Base-by-base conservation (phyloP, 2,329 filamentous ascomycete species). In the Leptosphaerulina australis region DNA sequence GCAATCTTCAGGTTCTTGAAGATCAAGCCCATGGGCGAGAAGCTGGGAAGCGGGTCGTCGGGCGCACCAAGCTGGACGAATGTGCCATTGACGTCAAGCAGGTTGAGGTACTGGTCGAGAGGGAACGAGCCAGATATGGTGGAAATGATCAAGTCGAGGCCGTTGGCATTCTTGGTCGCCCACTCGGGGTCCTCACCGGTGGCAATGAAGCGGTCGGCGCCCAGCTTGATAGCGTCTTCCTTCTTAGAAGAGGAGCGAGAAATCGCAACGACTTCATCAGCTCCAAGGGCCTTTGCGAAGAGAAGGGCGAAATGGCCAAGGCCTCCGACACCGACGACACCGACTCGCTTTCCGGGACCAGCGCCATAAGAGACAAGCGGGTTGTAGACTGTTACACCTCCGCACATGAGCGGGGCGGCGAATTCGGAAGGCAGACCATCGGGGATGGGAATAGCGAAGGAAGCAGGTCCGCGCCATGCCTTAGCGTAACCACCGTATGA, bases 321-420 rank as follows among this genome's bases (percentile, higher is more conserved):
- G 1, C 88, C 88, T 17, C 88, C 88, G 8, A 90, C 77, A 50
- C 88, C 88, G 4, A 91, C 83, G 45, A 91, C 82, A 39, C 82
- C 88, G 12, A 91, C 84, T 73, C 89, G 88, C 77, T 88, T 90
- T 53, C 90, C 90, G 1, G 88, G 88, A 0, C 88, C 88, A 44
- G 82, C 81, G n/a, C 88, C 88, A 62, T 91, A 86, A 20, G 88
- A 81, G 41, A 88, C 84, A 5, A 95, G 79, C 1, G 91, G 90
- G 55, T 83, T 87, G 77, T 87, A 95, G 31, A 85, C 84, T 1
- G 90, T 94, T 53, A 94, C 79, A 57, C 91, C 90, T 26, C 88
- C 90, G 72, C 90, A 95, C 63, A 94, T 81, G 85, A 92, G 90
- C 4, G 88, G 88, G 1, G 88, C 90, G 1, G 86, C 88, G 41